Base-by-base conservation (phyloP, 345 rosid genomes). In the Rhodamnia rubescens region DNA sequence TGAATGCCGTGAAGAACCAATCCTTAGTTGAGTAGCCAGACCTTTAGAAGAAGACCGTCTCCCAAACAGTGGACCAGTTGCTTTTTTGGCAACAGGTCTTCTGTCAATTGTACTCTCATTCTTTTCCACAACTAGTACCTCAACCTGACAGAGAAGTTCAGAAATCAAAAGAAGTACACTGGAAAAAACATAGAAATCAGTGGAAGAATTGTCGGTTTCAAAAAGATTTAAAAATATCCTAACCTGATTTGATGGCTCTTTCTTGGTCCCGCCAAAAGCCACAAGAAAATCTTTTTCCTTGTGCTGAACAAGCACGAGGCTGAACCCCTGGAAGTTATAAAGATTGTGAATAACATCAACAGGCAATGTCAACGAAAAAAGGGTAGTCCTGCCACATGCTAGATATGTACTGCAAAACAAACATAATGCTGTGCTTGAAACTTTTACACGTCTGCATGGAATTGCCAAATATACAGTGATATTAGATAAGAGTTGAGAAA, bases 161-260 rank as follows among this genome's bases (percentile, higher is more conserved):
- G n/a, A 85, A 36, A 84, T 58, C 53, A 51, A 4, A 81, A 85
- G 56, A 55, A 59, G 85, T 54, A 75, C 80, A 44, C 40, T 69
- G 29, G 4, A 42, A 69, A 53, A 82, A 20, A 20, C 8, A 6
- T 12, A 52, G 59, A 80, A 42, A 55, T 21, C 47, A 69, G 24
- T 36, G 13, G 55, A 57, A 59, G 74, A 21, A 52, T 44, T 52
- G 55, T 52, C 21, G 44, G 40, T 32, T 64, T 36, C 42, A 83
- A 52, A 57, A 84, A 1, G 26, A 69, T 36, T 36, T 69, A 36
- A 20, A 89, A n/a, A 26, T n/a, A 8, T 87, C 78, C 87, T 26
- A 75, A 97, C 99, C 99, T 97, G 99, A 90, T 96, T 93, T n/a
- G 97, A 94, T 52, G 94, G 95, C 88, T 97, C 99, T 89, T 96